These are phyloP conservation scores for Monosporascus cannonballus DNA, from an alignment of 2,329 filamentous ascomycete species.

Conservation along the genomic window DNA sequence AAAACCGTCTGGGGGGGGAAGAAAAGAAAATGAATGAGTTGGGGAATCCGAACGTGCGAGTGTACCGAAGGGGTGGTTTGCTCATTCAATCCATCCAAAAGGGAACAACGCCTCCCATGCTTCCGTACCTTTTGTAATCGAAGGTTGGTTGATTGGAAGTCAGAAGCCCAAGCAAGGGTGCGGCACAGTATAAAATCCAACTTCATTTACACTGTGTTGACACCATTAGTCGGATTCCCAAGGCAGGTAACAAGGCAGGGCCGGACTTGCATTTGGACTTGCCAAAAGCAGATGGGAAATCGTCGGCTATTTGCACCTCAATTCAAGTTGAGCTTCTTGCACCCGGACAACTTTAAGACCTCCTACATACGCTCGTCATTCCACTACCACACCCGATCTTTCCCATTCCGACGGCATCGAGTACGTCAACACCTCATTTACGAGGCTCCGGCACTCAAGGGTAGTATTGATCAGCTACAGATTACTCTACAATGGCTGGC, in stretches of 20 bases:
- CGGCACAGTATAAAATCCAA: neutral
- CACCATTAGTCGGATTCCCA: no score
- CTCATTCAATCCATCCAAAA: no score
- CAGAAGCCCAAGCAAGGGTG: no score
- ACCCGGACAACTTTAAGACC: neutral
- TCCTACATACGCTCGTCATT: neutral
- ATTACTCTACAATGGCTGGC: slow-evolving; percentile 28
- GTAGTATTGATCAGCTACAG: slow-evolving; percentile 4
- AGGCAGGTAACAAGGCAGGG: no score
- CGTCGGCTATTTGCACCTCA: neutral
- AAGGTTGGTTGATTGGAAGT: no score
- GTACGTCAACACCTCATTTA: neutral
- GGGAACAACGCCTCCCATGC: no score
- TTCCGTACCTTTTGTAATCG: no score
- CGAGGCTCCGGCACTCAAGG: no score
- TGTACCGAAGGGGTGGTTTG: no score
- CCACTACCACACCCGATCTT: neutral
- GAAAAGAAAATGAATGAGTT: neutral
- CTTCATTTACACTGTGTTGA: neutral
- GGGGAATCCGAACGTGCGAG: neutral
- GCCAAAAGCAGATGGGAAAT: neutral
- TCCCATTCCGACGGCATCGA: neutral
- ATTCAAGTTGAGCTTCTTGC: no score
- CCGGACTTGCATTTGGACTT: no score
- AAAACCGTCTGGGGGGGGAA: neutral